Base-by-base conservation (phyloP, 352 stramenopile species). In the Globisporangium yorkense region DNA sequence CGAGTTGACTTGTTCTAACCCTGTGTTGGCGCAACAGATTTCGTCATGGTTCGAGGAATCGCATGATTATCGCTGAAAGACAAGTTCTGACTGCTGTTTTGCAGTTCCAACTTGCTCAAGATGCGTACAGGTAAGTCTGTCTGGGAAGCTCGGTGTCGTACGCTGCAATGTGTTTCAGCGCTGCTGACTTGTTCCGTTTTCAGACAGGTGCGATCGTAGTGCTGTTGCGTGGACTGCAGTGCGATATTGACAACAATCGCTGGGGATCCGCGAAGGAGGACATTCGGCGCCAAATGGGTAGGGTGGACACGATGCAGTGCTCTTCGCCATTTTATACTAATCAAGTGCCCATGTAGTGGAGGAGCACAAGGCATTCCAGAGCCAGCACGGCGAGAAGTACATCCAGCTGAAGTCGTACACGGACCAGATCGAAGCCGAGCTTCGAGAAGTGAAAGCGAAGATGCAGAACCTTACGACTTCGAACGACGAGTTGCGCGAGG, bases 321-420 rank as follows among this genome's bases (percentile, higher is more conserved):
- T 44, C 8, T 35, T 33, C 21, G 51, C 37, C 37, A 18, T 12
- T 59, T 18, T 20, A 13, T 27, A 52, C 27, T 18, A 45, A 18
- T 15, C 12, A 18, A 40, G 39, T 21, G 13, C 40, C 16, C 39
- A 3, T 48, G 4, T 45, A 94, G 84, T 71, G 16, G 82, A 94
- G 43, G 84, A 94, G 51, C 82, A 94, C 47, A 92, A 91, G 50
- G 54, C 68, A 1, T 94, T 87, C 59, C 78, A 94, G 61, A 63
- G 72, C 45, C 84, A 94, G 37, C 82, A 92, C 56, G 84, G 84
- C 18, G 80, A 94, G 54, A 88, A 90, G 54, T 92, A 94, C 40
- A 88, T 94, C 49, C 84, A 94, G 48, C 57, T 94, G n/a, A 94
- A 94, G 58, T 79, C 68, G 21, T 92, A 94, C 66, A 87, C 84